Conservation (phyloP, 2,329 filamentous ascomycete species). For the Plenodomus biglobosus region DNA sequence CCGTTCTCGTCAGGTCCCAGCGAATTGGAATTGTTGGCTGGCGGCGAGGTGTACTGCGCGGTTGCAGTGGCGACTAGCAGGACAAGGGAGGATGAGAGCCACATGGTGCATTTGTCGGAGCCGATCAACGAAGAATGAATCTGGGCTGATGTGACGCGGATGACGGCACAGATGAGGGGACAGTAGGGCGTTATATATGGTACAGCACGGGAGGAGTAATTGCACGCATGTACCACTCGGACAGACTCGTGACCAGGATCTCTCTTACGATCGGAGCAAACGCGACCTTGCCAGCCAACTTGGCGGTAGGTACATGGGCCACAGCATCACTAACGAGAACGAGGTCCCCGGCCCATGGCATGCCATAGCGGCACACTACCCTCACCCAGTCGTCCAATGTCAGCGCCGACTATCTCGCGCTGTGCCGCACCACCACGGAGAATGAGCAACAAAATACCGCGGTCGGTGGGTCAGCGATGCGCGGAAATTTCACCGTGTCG, state of each 20-base stretch:
- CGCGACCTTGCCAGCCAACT: no score
- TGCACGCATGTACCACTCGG: constrained; percentile 13
- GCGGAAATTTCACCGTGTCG: background rate
- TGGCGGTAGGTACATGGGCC: no score
- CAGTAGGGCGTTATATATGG: constrained; percentile 17
- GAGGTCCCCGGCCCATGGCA: no score
- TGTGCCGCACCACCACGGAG: no score
- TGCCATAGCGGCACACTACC: no score
- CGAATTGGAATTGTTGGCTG: constrained; percentile 19
- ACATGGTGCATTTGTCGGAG: constrained; percentile 29
- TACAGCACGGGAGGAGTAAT: constrained; percentile 8
- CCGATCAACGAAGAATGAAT: constrained; percentile 17
- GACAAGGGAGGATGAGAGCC: constrained; percentile 24
- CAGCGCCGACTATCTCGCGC: no score
- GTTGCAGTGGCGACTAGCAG: constrained; percentile 30
- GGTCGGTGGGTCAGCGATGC: background rate
- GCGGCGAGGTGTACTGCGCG: constrained; percentile 27
- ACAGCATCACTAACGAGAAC: no score
- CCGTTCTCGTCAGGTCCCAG: constrained; percentile 45
- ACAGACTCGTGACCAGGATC: constrained; percentile 14
- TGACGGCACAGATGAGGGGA: constrained; percentile 8
- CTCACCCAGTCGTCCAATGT: no score
- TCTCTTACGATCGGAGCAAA: constrained; percentile 10
- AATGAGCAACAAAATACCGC: no score
- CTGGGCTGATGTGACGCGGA: constrained; percentile 18